A percentile compares a stretch with the other conserved stretches of the same genome.
phyloP scores from a whole-genome alignment of 129 eudicot species.

The Flaveria linearis region DNA sequence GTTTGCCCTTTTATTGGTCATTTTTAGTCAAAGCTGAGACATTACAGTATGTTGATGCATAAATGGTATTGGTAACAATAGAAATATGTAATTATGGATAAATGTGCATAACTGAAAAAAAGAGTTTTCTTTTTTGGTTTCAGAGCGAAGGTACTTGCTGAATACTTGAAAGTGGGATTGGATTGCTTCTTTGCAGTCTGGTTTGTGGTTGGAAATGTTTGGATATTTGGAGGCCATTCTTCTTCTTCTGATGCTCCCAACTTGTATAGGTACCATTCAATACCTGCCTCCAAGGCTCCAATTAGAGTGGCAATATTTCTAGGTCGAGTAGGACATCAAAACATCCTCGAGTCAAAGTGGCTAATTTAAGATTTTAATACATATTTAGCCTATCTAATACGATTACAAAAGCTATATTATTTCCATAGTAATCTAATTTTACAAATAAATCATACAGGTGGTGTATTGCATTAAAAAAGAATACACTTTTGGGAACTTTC shows the following conservation, averaged over 20 bases:
- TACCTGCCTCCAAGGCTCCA: slow-evolving; percentile 1
- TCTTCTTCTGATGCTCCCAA: slow-evolving; percentile 84
- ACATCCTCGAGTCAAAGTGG: background rate
- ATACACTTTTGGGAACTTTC: background rate
- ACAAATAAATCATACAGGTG: background rate
- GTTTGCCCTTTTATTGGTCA: too few relatives aligned
- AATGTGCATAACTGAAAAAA: background rate
- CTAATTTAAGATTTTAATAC: background rate
- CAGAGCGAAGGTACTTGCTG: slow-evolving; percentile 73
- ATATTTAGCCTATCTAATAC: background rate
- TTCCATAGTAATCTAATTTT: background rate
- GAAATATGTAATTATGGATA: slow-evolving; percentile 10
- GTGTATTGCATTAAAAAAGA: background rate
- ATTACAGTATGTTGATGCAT: slow-evolving; percentile 1
- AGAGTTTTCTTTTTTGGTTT: background rate
- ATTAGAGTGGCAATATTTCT: background rate
- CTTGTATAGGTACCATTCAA: slow-evolving; percentile 67
- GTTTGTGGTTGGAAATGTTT: slow-evolving; percentile 97
- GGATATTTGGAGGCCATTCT: slow-evolving; percentile 97
- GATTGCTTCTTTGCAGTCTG: slow-evolving; percentile 99
- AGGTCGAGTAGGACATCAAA: background rate
- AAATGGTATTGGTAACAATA: background rate
- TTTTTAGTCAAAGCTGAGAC: background rate
- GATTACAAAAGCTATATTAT: background rate
- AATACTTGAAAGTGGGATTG: slow-evolving; percentile 85